These are phyloP conservation scores for Xylaria sp. DNA, from an alignment of 2,329 filamentous ascomycete species.

Conservation along the genomic window DNA sequence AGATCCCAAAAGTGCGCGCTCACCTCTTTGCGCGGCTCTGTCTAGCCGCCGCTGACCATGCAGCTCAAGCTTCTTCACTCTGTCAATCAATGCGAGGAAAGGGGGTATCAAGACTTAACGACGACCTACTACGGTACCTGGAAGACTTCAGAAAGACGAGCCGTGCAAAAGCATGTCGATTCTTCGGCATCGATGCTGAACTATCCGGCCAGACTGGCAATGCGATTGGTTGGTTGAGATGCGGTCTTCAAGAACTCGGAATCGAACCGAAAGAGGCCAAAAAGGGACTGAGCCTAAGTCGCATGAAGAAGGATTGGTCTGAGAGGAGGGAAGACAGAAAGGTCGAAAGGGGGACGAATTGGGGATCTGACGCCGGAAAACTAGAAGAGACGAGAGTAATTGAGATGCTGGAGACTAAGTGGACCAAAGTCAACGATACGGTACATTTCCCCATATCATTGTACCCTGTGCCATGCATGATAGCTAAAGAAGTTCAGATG, in stretches of 20 bases:
- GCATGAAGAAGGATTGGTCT: constrained; percentile 73
- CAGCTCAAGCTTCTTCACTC: constrained; percentile 73
- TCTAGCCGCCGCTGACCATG: constrained; percentile 88
- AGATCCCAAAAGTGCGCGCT: constrained; percentile 88
- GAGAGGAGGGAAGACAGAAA: constrained; percentile 84
- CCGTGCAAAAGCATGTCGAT: constrained; percentile 86
- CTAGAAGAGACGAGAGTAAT: constrained; percentile 87
- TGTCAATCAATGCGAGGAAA: constrained; percentile 55
- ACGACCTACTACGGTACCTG: constrained; percentile 76
- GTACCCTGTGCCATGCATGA: not conserved
- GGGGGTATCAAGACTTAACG: constrained; percentile 66
- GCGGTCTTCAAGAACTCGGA: constrained; percentile 79
- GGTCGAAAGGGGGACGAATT: constrained; percentile 76
- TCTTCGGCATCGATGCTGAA: constrained; percentile 91
- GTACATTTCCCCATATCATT: constrained; percentile 56
- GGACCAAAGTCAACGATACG: constrained; percentile 93
- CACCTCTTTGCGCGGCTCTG: constrained; percentile 89
- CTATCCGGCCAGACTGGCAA: constrained; percentile 82
- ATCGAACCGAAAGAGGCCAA: constrained; percentile 64
- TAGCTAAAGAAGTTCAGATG: constrained; percentile 31
- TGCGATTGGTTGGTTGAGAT: constrained; percentile 87
- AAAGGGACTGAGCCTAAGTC: constrained; percentile 62
- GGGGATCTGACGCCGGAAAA: constrained; percentile 86
- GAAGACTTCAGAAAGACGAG: constrained; percentile 80
- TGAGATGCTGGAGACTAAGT: constrained; percentile 87